A percentile compares a stretch with the other conserved stretches of the same genome.
phyloP scores from a whole-genome alignment of 345 rosid species.

The Moringa oleifera region DNA sequence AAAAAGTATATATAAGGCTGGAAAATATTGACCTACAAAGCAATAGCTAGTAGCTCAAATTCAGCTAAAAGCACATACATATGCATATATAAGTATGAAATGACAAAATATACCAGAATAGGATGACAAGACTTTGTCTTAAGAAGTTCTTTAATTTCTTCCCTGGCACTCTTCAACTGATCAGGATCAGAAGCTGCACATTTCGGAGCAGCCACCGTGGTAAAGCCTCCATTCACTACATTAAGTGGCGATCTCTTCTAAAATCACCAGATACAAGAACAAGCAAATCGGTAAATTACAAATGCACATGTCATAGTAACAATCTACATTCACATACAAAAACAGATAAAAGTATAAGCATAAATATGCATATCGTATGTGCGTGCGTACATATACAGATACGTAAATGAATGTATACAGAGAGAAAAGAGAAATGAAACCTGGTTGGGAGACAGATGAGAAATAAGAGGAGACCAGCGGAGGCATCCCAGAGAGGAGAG shows the following conservation, averaged over 20 bases:
- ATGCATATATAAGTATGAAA: not conserved
- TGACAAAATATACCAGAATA: slow-evolving; percentile 42
- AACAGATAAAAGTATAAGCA: not conserved
- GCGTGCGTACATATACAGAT: too few relatives aligned
- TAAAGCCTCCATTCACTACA: slow-evolving; percentile 24
- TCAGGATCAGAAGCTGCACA: slow-evolving; percentile 70
- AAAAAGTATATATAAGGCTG: too few relatives aligned
- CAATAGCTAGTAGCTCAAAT: too few relatives aligned
- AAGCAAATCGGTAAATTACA: not conserved
- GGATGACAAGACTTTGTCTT: slow-evolving; percentile 77
- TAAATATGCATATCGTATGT: too few relatives aligned
- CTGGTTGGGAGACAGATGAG: slow-evolving; percentile 39
- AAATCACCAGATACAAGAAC: not conserved
- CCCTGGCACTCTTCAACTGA: slow-evolving; percentile 82
- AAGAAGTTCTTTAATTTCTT: slow-evolving; percentile 83
- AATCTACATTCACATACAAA: not conserved
- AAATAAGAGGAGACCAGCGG: slow-evolving; percentile 43
- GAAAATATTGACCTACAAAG: too few relatives aligned
- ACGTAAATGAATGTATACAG: not conserved
- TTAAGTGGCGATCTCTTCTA: slow-evolving; percentile 38
- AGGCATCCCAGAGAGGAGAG: slow-evolving; percentile 44
- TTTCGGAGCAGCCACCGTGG: slow-evolving; percentile 34
- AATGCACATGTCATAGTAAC: not conserved
- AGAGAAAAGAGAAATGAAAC: slow-evolving; percentile 18
- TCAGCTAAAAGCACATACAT: too few relatives aligned